Evolutionary conservation across 2,329 filamentous ascomycete species (phyloP), one percentile per base, ranked within the genome.

Genomic region (Talaromyces atroroseus): DNA sequence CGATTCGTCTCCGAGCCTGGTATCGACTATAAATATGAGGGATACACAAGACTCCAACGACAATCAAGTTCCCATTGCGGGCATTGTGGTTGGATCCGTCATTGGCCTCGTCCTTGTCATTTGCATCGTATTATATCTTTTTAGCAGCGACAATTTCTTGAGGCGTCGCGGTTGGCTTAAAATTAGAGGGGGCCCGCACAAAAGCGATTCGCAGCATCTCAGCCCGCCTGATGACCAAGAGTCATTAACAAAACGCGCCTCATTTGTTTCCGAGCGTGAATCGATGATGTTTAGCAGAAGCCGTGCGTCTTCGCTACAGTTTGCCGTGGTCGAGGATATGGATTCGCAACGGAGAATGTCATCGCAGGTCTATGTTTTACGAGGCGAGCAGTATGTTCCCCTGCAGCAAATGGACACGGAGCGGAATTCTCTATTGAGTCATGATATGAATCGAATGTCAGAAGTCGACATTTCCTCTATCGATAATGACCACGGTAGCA

Each of bases 201-300:
- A 18, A 54, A 44, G 24, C 24, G 45, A 54, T 7, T 38, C 38
- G 40, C 47, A 51, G 36, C 24, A 54, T 20, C 29, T 49, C 14
- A 24, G 26, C 5, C 40, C 42, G n/a, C 49, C 40, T 4, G 56
- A 58, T 24, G 56, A 58, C 21, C 45, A 58, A 50, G 56, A 58
- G 38, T 38, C 45, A 4, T 16, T 58, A 11, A 50, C 50, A 2
- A 58, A 58, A 54, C 53, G 23, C 45, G 63, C 42, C 50, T 63
- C 42, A 48, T 54, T 34, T 67, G 65, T 23, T 53, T 54, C 50
- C 4, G 61, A 59, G 38, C 64, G 68, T 6, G 64, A 64, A 26
- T 66, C 63, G 11, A 44, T 69, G 24, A 70, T 70, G 65, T 68
- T 68, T 51, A 64, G 62, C 49, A 62, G 61, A 10, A 66, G 62